Evolutionary conservation across 768 basidiomycete genomes (phyloP).

Genomic region (Leccinum rimulosum): DNA sequence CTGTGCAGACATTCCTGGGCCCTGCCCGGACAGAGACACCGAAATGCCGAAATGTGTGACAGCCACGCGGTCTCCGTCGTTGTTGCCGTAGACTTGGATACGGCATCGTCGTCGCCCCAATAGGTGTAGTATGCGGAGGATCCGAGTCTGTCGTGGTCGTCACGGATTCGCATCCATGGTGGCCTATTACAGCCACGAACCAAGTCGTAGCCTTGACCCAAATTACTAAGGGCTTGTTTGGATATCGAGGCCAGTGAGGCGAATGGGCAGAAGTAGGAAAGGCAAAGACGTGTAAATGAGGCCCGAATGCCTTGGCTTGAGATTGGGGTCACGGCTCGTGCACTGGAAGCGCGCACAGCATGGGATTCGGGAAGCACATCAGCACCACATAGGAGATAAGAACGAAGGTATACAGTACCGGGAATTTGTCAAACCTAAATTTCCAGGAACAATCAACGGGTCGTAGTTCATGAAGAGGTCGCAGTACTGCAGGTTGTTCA

Average conservation of each 20-base stretch:
- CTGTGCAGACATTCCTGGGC: conserved; percentile 3
- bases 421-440: neutral
- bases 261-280: conserved; percentile 1
- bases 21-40: neutral
- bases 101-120: conserved; percentile 9
- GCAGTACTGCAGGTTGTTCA: no score
- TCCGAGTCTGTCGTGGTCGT: conserved; percentile 30
- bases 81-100: conserved; percentile 13
- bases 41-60: neutral
- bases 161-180: conserved; percentile 26
- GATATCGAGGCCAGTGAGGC: conserved; percentile 1
- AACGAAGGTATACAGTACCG: neutral
- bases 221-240: neutral
- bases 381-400: conserved; percentile 6
- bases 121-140: conserved; percentile 25
- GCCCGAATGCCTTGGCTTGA: conserved; percentile 1
- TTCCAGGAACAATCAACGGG: neutral
- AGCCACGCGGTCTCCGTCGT: conserved; percentile 3
- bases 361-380: neutral
- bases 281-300: conserved; percentile 2
- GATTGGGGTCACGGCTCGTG: conserved; percentile 9
- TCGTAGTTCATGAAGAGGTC: no score
- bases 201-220: conserved; percentile 1
- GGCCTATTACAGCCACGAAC: conserved; percentile 17
- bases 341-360: neutral